Conservation (phyloP, 768 basidiomycete species). For the Strobilomyces confusus region DNA sequence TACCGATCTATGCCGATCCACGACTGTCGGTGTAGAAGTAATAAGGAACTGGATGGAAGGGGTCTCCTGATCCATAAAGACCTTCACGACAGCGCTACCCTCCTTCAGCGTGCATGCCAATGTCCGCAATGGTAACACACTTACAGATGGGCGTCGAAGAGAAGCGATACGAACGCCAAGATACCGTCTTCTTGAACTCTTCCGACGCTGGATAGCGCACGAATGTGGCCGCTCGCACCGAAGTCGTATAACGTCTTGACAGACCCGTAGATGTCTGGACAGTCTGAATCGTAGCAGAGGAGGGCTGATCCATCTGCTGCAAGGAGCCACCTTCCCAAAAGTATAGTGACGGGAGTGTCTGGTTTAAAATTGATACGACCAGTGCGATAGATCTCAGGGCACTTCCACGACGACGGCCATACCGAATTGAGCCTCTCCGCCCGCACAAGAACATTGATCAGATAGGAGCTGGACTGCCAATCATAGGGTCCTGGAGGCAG, state of each 20-base stretch:
- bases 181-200: not conserved
- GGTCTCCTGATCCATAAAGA: no score
- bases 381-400: not conserved
- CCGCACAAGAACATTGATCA: slow-evolving; percentile 1
- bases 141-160: not conserved
- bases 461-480: slow-evolving; percentile 11
- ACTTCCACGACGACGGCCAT: slow-evolving; percentile 5
- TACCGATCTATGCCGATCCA: not conserved
- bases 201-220: not conserved
- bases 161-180: slow-evolving; percentile 5
- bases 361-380: not conserved
- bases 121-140: not conserved
- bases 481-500: slow-evolving; percentile 3
- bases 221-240: not conserved
- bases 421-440: not conserved
- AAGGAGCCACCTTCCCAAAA: slow-evolving; percentile 8
- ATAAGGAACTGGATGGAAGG: not conserved
- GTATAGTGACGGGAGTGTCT: not conserved
- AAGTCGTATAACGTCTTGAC: not conserved
- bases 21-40: not conserved
- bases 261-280: not conserved
- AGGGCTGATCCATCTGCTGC: slow-evolving; percentile 7
- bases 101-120: not conserved
- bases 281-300: slow-evolving; percentile 10
- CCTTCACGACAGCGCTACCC: no score